Evolutionary conservation across 2,329 filamentous ascomycete genomes (phyloP).

Genomic region (Sordariomycetes sp.): DNA sequence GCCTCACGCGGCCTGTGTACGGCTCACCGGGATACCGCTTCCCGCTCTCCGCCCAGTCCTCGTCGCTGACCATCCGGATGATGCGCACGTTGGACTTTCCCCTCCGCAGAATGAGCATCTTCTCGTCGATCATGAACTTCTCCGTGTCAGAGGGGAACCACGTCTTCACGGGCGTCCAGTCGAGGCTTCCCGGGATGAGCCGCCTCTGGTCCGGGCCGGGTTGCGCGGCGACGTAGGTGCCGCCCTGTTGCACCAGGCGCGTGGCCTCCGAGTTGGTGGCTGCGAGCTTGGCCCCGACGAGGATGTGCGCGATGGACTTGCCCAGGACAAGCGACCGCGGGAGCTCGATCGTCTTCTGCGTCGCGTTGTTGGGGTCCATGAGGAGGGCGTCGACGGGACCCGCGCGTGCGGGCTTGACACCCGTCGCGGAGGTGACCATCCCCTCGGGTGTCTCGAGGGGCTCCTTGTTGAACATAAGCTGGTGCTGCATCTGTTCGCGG

Average conservation of each 20-base stretch:
- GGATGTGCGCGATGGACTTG: conserved; percentile 46
- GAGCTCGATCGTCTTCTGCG: conserved; percentile 44
- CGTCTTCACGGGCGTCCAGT: conserved; percentile 51
- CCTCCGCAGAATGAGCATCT: conserved; percentile 48
- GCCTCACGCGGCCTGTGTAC: conserved; percentile 34
- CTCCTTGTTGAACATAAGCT: conserved; percentile 31
- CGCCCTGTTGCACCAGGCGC: conserved; percentile 42
- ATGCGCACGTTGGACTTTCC: conserved; percentile 55
- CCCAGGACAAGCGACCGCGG: conserved; percentile 43
- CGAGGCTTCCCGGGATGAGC: conserved; percentile 38
- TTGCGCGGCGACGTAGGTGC: conserved; percentile 49
- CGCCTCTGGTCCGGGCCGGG: conserved; percentile 25
- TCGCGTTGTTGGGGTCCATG: conserved; percentile 31
- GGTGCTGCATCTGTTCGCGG: conserved; percentile 46
- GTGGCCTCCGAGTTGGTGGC: conserved; percentile 45
- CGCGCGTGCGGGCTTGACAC: conserved; percentile 6
- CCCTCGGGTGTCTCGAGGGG: conserved; percentile 5
- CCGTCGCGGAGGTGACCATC: conserved; percentile 5
- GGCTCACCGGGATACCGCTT: conserved; percentile 42
- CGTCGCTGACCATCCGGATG: conserved; percentile 47
- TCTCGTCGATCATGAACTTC: conserved; percentile 49
- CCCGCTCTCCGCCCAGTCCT: conserved; percentile 38
- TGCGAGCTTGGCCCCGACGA: conserved; percentile 49
- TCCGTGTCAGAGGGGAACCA: conserved; percentile 46
- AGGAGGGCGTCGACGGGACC: conserved; percentile 10